phyloP scores from a whole-genome alignment of 139 green algal genomes.

The Haematococcus sp. region DNA sequence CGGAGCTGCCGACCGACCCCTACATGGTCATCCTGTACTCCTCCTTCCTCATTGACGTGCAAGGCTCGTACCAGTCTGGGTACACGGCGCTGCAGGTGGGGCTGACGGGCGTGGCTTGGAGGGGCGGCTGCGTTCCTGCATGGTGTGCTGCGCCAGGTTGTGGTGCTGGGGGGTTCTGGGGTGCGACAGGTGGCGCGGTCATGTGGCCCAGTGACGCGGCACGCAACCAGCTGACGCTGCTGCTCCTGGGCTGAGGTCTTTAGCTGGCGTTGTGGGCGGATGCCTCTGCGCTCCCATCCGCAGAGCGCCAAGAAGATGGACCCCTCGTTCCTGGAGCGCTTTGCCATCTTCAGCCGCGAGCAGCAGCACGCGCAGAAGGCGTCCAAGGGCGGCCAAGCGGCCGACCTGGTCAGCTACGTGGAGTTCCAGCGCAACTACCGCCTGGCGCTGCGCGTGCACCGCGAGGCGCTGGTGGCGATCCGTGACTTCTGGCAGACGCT shows the following conservation, averaged over 20 bases:
- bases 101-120: no score
- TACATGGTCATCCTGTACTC: slow-evolving; percentile 39
- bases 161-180: no score
- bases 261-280: no score
- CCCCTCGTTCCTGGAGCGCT: slow-evolving; percentile 23
- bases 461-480: slow-evolving; percentile 23
- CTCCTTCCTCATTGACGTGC: slow-evolving; percentile 45
- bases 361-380: slow-evolving; percentile 43
- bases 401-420: slow-evolving; percentile 54
- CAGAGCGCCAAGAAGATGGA: slow-evolving; percentile 22
- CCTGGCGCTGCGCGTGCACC: slow-evolving; percentile 13
- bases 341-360: slow-evolving; percentile 36
- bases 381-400: slow-evolving; percentile 12
- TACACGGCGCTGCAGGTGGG: slow-evolving; percentile 15
- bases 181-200: no score
- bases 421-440: slow-evolving; percentile 41
- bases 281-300: no score
- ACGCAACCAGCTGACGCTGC: background rate
- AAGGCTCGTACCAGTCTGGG: slow-evolving; percentile 15
- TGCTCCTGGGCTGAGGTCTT: background rate
- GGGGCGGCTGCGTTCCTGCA: no score
- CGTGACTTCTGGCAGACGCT: slow-evolving; percentile 32
- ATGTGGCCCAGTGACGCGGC: background rate
- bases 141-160: no score
- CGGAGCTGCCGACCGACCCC: slow-evolving; percentile 24